Conservation (phyloP, 148 eudicot species). For the Cornus controversa region DNA sequence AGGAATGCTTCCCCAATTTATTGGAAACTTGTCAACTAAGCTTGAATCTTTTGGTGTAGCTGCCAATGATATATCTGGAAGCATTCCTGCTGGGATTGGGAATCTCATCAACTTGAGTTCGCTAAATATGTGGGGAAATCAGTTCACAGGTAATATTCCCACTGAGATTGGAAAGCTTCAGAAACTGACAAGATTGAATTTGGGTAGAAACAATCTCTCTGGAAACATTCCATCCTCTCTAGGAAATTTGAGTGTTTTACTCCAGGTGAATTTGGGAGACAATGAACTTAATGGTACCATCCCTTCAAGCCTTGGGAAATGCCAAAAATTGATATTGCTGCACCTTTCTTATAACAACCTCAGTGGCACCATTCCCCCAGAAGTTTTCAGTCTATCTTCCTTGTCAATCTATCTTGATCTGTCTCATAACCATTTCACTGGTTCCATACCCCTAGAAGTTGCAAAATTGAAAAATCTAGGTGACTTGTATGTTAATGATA, state of each 20-base stretch:
- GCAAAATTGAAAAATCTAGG: slow-evolving; percentile 30
- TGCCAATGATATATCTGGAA: slow-evolving; percentile 22
- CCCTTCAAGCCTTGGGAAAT: slow-evolving; percentile 40
- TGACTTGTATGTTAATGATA: slow-evolving; percentile 17
- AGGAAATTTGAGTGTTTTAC: slow-evolving; percentile 35
- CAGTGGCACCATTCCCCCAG: slow-evolving; percentile 32
- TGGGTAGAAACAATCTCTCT: slow-evolving; percentile 20
- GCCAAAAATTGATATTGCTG: slow-evolving; percentile 17
- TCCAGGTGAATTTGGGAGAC: not conserved
- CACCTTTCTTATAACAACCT: slow-evolving; percentile 28
- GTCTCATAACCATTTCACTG: slow-evolving; percentile 26
- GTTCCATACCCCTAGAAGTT: slow-evolving; percentile 33
- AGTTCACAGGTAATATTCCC: slow-evolving; percentile 31
- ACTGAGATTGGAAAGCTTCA: slow-evolving; percentile 23
- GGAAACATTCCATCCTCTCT: slow-evolving; percentile 36
- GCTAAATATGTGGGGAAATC: slow-evolving; percentile 4
- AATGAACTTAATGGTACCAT: slow-evolving; percentile 34
- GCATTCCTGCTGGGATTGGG: slow-evolving; percentile 23
- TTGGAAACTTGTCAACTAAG: slow-evolving; percentile 28
- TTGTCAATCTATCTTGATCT: slow-evolving; percentile 11
- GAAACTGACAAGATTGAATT: not conserved
- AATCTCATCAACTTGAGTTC: slow-evolving; percentile 18
- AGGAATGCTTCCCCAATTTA: slow-evolving; percentile 27
- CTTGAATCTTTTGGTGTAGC: not conserved
- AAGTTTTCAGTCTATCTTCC: slow-evolving; percentile 24